Evolutionary conservation across 2,329 filamentous ascomycete species (phyloP), one percentile per base, ranked within the genome.

Genomic region (Xylariaceae sp.): DNA sequence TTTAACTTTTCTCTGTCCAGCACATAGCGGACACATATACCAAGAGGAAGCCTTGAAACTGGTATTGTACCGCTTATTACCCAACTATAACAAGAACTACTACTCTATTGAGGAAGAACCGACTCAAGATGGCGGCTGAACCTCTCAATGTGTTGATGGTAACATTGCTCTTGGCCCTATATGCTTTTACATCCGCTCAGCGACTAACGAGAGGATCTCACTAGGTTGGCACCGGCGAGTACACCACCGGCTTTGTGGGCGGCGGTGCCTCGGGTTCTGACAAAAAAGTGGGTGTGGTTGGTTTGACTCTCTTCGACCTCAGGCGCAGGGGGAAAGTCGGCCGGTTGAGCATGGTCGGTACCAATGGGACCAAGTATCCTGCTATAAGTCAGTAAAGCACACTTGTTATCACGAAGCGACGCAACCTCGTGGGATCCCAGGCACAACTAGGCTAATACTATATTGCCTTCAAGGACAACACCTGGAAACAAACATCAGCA

Each of bases 201-300:
- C 49, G 47, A 49, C 44, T 63, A 43, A 65, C 54, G 51, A 19
- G 49, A 5, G 32, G 18, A 19, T 47, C 8, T 26, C 21, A 15
- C 12, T 56, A 86, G 87, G 83, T 96, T 55, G 92, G 92, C 61
- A 96, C 92, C 10, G 92, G 92, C 67, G 92, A 96, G 80, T 96
- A 96, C 79, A 96, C 92, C 65, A 96, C 92, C 41, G 92, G 92
- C 54, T 96, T 94, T 64, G 91, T 96, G 53, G 90, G 89, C 54
- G 86, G 85, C 56, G 87, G 86, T 55, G 87, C 85, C 48, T 95
- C 90, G 3, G 86, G 82, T 10, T 95, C 90, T 47, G 92, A 96
- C 79, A 96, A 96, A 77, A 96, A 96, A 73, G 88, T 96, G 47
- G 92, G 92, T 54, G 92, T 96, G 9, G 92, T 96, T 16, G 92